Evolutionary conservation across 805 yeast species (phyloP), one percentile per base, ranked within the genome.

Genomic region (Zygoascus flipseniorum): DNA sequence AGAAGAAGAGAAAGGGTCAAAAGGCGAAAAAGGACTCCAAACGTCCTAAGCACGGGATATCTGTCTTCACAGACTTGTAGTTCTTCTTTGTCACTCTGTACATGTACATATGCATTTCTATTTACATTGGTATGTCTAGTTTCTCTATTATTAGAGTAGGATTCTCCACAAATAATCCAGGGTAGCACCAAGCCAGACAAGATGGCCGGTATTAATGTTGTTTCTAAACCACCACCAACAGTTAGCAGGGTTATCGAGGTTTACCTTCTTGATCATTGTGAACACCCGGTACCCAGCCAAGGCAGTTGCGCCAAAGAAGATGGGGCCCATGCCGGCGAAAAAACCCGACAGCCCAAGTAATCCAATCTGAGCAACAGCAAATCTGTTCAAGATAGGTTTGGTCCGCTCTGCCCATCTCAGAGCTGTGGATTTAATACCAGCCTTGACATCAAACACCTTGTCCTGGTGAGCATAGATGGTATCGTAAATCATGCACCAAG

Each of bases 381-480:
- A 65, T 0, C 78, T 82, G 46, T 79, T 74, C 62, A 86, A 74
- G 43, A 89, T 80, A 10, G 81, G 76, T 65, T 86, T 89, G 0
- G 96, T 79, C 32, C 79, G 76, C 20, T 77, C 79, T 8, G 95
- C 95, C 99, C 99, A 95, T 1, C 86, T 90, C 60, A 93, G 76
- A 8, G 99, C 99, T 0, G 98, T 89, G 1, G 96, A 87, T 68
- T 89, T 89, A 60, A 93, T 85, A 19, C 99, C 99, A 0, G 96
- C 97, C 54, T 78, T 76, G 51, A 87, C 72, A 69, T 93, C 99
- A 63, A 85, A 93, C 51, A 68, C 71, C 71, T 93, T 93, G 69
- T 93, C 99, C 71, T 93, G 99, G 66, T 93, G 99, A 0, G 99
- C 99, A 68, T 93, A 93, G 42, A 93, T 80, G 1, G 99, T 89